A percentile compares a stretch with the other conserved stretches of the same genome.
Evolutionary conservation across 371 early-diverging fungal genomes (phyloP).

Genomic region (Lichtheimia corymbifera): DNA sequence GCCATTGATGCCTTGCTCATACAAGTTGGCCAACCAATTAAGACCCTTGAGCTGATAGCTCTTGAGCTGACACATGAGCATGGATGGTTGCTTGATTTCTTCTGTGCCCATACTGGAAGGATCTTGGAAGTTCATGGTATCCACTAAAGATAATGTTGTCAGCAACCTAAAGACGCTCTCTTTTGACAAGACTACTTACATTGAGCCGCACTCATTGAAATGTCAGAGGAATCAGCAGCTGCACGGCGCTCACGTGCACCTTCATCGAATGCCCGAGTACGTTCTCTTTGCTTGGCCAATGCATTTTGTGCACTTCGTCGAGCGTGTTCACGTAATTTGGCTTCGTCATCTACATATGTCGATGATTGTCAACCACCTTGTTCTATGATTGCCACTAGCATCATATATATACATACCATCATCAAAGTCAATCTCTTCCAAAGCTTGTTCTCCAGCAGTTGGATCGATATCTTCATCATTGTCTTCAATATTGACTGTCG

Average conservation of each 20-base stretch:
- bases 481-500: slow-evolving; percentile 13
- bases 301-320: slow-evolving; percentile 79
- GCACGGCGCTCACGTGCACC: slow-evolving; percentile 54
- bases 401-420: slow-evolving; percentile 33
- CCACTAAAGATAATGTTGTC: slow-evolving; percentile 37
- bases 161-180: background rate
- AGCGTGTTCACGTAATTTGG: slow-evolving; percentile 69
- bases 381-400: background rate
- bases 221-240: slow-evolving; percentile 47
- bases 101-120: slow-evolving; percentile 77
- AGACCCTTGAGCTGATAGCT: slow-evolving; percentile 98
- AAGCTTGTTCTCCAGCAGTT: slow-evolving; percentile 18
- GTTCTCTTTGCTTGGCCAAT: slow-evolving; percentile 71
- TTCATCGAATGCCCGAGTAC: slow-evolving; percentile 74
- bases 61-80: slow-evolving; percentile 89
- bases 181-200: slow-evolving; percentile 29
- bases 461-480: slow-evolving; percentile 33
- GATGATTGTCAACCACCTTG: background rate
- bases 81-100: slow-evolving; percentile 82
- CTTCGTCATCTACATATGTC: slow-evolving; percentile 60
- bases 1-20: slow-evolving; percentile 97
- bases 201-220: slow-evolving; percentile 54
- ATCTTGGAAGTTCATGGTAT: slow-evolving; percentile 83
- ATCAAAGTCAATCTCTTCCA: slow-evolving; percentile 59
- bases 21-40: slow-evolving; percentile 97